A percentile compares a stretch with the other conserved stretches of the same genome.
Evolutionary conservation across 2,329 filamentous ascomycete species (phyloP).

Genomic region (Xylaria multiplex): DNA sequence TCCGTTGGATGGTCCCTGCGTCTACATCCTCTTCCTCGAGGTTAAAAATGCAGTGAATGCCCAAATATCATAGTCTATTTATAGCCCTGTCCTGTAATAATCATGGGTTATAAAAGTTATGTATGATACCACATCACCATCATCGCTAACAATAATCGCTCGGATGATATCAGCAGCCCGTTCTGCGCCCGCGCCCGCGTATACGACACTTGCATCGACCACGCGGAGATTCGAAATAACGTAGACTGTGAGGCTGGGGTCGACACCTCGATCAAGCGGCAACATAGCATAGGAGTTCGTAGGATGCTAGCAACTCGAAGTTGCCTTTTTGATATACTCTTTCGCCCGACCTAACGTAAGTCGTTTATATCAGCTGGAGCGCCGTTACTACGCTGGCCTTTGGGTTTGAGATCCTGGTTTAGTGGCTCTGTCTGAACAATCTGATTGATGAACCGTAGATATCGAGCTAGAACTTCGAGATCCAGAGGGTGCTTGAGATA

Average conservation of each 20-base stretch:
- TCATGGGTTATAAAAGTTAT: too few relatives aligned
- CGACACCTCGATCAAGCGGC: slow-evolving; percentile 23
- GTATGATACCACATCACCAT: too few relatives aligned
- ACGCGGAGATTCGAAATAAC: slow-evolving; percentile 19
- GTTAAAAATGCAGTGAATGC: too few relatives aligned
- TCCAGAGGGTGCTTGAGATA: slow-evolving; percentile 33
- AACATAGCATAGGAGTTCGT: slow-evolving; percentile 29
- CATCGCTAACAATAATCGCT: not conserved
- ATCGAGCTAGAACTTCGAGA: slow-evolving; percentile 30
- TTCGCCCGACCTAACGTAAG: not conserved
- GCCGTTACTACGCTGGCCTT: slow-evolving; percentile 1
- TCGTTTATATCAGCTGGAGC: slow-evolving; percentile 17
- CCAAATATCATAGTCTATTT: too few relatives aligned
- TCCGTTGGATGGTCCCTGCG: too few relatives aligned
- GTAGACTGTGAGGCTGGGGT: slow-evolving; percentile 19
- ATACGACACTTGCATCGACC: slow-evolving; percentile 29
- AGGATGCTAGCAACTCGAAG: slow-evolving; percentile 20
- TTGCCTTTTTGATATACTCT: slow-evolving; percentile 21
- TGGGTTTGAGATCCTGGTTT: slow-evolving; percentile 2
- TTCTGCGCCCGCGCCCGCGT: too few relatives aligned
- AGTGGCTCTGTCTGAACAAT: slow-evolving; percentile 24
- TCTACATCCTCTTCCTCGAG: too few relatives aligned
- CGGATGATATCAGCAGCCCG: slow-evolving; percentile 17
- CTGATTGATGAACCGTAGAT: slow-evolving; percentile 24
- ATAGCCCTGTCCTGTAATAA: too few relatives aligned